Evolutionary conservation across 2,329 filamentous ascomycete species (phyloP).

Genomic region (Hirsutella rhossiliensis): DNA sequence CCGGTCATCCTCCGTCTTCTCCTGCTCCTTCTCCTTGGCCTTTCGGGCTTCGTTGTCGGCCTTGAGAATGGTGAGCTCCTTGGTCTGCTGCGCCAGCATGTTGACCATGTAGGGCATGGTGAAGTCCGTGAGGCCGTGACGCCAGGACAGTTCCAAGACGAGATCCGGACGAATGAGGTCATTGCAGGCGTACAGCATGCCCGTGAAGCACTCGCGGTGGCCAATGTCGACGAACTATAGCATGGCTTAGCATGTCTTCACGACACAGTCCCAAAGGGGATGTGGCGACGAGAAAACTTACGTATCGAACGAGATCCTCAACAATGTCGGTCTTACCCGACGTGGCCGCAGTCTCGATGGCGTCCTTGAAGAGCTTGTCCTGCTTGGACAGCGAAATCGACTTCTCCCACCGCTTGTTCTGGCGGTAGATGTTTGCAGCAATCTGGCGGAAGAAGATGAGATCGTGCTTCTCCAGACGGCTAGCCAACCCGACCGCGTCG

Average conservation of each 20-base stretch:
- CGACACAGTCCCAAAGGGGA: background rate
- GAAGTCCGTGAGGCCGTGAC: slow-evolving; percentile 86
- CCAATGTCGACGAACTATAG: slow-evolving; percentile 96
- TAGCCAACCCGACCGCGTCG: slow-evolving; percentile 83
- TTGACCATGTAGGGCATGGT: slow-evolving; percentile 99
- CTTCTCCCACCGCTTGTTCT: slow-evolving; percentile 99
- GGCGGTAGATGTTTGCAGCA: slow-evolving; percentile 95
- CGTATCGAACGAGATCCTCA: slow-evolving; percentile 90
- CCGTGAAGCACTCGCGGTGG: slow-evolving; percentile 98
- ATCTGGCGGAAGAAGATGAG: slow-evolving; percentile 99
- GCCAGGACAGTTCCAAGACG: slow-evolving; percentile 95
- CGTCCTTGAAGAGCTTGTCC: slow-evolving; percentile 98
- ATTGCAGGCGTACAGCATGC: slow-evolving; percentile 98
- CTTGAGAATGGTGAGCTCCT: slow-evolving; percentile 73
- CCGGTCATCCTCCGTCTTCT: slow-evolving; percentile 86
- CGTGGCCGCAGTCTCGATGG: slow-evolving; percentile 92
- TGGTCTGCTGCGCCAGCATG: slow-evolving; percentile 81
- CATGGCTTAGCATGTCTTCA: background rate
- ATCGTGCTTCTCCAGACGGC: slow-evolving; percentile 92
- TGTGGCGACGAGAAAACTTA: slow-evolving; percentile 41
- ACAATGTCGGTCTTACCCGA: slow-evolving; percentile 86
- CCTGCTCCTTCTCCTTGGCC: slow-evolving; percentile 53
- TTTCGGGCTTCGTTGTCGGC: slow-evolving; percentile 96
- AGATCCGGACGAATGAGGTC: slow-evolving; percentile 89
- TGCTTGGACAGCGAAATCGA: slow-evolving; percentile 96